phyloP scores from a whole-genome alignment of 1,139 yeast genomes.

The Yamadazyma dushanensis region DNA sequence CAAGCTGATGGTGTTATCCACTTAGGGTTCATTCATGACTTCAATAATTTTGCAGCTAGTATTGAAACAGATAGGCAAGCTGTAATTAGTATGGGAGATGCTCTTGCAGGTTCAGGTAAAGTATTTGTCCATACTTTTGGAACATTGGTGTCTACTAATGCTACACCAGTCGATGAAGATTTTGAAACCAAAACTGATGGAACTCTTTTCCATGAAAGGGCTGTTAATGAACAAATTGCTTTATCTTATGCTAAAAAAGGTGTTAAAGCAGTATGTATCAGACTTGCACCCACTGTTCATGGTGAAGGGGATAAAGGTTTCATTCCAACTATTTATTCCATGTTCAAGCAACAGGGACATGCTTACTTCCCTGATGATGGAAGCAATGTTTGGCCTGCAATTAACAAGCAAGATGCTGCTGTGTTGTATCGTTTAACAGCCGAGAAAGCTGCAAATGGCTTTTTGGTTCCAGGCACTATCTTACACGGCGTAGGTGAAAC shows the following conservation, averaged over 20 bases:
- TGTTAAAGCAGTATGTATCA: slow-evolving; percentile 18
- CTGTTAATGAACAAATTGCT: slow-evolving; percentile 6
- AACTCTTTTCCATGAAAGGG: too few relatives aligned
- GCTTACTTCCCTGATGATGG: slow-evolving; percentile 23
- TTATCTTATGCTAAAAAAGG: slow-evolving; percentile 17
- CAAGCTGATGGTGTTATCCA: slow-evolving; percentile 32
- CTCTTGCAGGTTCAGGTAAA: slow-evolving; percentile 22
- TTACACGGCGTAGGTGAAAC: slow-evolving; percentile 25
- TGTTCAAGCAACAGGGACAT: slow-evolving; percentile 16
- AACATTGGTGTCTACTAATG: too few relatives aligned
- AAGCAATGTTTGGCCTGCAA: slow-evolving; percentile 26
- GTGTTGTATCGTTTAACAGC: slow-evolving; percentile 20
- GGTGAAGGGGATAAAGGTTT: slow-evolving; percentile 23
- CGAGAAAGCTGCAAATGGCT: slow-evolving; percentile 25
- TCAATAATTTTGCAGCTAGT: slow-evolving; percentile 11
- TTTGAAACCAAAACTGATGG: too few relatives aligned
- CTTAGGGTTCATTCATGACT: slow-evolving; percentile 29
- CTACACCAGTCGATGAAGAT: too few relatives aligned
- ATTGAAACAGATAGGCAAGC: slow-evolving; percentile 21
- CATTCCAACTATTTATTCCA: slow-evolving; percentile 13
- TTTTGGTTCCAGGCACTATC: slow-evolving; percentile 19
- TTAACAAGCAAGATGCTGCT: slow-evolving; percentile 28
- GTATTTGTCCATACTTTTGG: too few relatives aligned
- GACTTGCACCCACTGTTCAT: slow-evolving; percentile 29
- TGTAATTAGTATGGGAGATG: slow-evolving; percentile 20